Conservation (phyloP, 2,329 filamentous ascomycete species). For the Fusarium devonianum region DNA sequence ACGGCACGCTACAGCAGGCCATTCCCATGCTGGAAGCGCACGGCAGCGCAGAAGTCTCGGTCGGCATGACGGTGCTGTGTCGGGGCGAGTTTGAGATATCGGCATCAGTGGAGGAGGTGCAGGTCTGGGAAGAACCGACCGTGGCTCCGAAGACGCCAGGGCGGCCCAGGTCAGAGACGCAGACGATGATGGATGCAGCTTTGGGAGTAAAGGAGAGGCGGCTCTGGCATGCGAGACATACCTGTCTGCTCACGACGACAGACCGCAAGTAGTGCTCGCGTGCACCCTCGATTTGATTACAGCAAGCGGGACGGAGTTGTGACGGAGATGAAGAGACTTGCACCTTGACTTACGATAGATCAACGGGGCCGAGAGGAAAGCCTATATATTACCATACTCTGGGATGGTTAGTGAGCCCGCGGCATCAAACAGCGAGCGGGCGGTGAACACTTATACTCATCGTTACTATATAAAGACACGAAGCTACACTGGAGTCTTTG, state of each 20-base stretch:
- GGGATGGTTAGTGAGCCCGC: constrained; percentile 20
- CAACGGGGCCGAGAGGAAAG: constrained; percentile 2
- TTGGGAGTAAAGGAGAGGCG: constrained; percentile 66
- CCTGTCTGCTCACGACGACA: constrained; percentile 61
- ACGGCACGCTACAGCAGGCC: constrained; percentile 80
- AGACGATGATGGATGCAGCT: constrained; percentile 64
- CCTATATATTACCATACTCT: constrained; percentile 8
- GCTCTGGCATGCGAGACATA: constrained; percentile 69
- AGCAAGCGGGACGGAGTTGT: no score
- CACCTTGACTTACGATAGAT: constrained; percentile 19
- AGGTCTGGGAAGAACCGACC: constrained; percentile 55
- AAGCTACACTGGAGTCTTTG: neutral
- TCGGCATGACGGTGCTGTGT: constrained; percentile 79
- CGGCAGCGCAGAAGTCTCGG: constrained; percentile 63
- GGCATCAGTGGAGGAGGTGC: constrained; percentile 82
- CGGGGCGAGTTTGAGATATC: constrained; percentile 83
- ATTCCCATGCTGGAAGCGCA: constrained; percentile 69
- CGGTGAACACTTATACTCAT: constrained; percentile 19
- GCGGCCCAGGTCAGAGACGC: constrained; percentile 59
- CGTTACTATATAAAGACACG: neutral
- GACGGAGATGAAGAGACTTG: constrained; percentile 2
- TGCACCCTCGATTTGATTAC: no score
- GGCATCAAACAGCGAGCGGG: constrained; percentile 19
- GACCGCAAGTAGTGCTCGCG: constrained; percentile 52
- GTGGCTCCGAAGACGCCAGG: constrained; percentile 35